These are phyloP conservation scores for Mallotus repandus DNA, from an alignment of 441 rosid genomes.

Conservation along the genomic window DNA sequence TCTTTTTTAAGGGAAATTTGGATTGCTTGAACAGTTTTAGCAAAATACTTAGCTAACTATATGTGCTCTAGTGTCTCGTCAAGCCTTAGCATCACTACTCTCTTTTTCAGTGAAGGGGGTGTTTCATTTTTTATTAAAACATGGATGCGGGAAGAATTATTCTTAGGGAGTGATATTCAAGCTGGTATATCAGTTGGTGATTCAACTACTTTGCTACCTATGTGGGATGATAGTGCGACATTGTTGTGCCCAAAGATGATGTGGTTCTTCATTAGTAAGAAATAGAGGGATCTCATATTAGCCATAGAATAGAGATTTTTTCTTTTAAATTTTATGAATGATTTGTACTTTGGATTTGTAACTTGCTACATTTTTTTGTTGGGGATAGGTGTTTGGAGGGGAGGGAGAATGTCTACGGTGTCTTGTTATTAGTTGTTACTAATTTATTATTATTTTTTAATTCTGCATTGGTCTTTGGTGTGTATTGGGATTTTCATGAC, in stretches of 20 bases:
- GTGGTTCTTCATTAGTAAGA: neutral
- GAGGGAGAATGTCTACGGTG: no score
- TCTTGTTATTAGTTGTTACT: neutral
- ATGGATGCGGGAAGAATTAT: neutral
- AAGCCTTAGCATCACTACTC: neutral
- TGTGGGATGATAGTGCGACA: constrained; percentile 2
- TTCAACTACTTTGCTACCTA: neutral
- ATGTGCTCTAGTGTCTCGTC: neutral
- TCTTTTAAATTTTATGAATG: no score
- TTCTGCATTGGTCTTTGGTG: neutral
- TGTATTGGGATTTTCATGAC: neutral
- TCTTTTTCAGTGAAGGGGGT: neutral
- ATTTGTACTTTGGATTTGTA: neutral
- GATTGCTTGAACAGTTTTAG: neutral
- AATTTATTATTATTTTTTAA: neutral
- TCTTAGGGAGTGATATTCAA: neutral
- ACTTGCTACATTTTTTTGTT: neutral
- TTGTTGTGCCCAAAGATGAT: neutral
- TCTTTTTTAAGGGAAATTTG: neutral
- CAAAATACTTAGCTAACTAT: no score
- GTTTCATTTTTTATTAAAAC: neutral
- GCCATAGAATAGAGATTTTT: neutral
- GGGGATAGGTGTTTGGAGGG: no score
- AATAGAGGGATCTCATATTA: neutral
- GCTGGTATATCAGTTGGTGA: constrained; percentile 1